These are phyloP conservation scores for Ophiostoma pallidulum DNA, from an alignment of 2,329 filamentous ascomycete species.

Conservation along the genomic window DNA sequence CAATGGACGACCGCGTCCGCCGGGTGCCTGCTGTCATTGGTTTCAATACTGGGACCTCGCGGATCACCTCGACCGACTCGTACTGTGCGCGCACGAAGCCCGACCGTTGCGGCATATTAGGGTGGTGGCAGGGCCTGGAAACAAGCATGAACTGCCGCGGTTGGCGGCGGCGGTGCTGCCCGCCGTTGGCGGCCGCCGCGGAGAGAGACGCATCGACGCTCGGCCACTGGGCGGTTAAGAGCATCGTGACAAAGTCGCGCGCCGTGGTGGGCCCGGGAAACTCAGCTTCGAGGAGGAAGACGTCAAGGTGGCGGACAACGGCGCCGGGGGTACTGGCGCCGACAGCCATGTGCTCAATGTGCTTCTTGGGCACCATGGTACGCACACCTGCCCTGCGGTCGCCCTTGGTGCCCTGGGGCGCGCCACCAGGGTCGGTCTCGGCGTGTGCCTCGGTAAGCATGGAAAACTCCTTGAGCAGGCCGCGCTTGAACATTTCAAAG, in stretches of 20 bases:
- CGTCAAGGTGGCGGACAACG: slow-evolving; percentile 23
- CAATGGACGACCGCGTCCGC: slow-evolving; percentile 35
- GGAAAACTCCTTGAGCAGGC: slow-evolving; percentile 68
- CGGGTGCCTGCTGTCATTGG: too few species aligned
- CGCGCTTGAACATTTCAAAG: slow-evolving; percentile 69
- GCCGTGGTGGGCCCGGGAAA: slow-evolving; percentile 85
- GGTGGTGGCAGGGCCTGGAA: slow-evolving; percentile 74
- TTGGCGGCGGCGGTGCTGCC: slow-evolving; percentile 37
- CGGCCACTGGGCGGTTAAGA: slow-evolving; percentile 36
- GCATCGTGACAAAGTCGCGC: slow-evolving; percentile 74
- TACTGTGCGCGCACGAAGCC: slow-evolving; percentile 79
- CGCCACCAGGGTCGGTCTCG: slow-evolving; percentile 28
- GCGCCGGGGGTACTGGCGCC: slow-evolving; percentile 25
- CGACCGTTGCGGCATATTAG: slow-evolving; percentile 56
- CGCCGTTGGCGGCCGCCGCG: slow-evolving; percentile 15
- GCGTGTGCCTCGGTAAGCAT: slow-evolving; percentile 58
- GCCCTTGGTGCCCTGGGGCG: slow-evolving; percentile 31
- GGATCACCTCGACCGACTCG: slow-evolving; percentile 83
- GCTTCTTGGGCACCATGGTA: slow-evolving; percentile 74
- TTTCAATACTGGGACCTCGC: slow-evolving; percentile 61
- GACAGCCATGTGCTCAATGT: slow-evolving; percentile 53
- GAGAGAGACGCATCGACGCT: too few species aligned
- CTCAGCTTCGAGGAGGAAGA: slow-evolving; percentile 79
- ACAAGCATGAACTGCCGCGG: slow-evolving; percentile 75
- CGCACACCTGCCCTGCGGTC: slow-evolving; percentile 65